Conservation (phyloP, 2,329 filamentous ascomycete genomes). For the Hysterium pulicare region DNA sequence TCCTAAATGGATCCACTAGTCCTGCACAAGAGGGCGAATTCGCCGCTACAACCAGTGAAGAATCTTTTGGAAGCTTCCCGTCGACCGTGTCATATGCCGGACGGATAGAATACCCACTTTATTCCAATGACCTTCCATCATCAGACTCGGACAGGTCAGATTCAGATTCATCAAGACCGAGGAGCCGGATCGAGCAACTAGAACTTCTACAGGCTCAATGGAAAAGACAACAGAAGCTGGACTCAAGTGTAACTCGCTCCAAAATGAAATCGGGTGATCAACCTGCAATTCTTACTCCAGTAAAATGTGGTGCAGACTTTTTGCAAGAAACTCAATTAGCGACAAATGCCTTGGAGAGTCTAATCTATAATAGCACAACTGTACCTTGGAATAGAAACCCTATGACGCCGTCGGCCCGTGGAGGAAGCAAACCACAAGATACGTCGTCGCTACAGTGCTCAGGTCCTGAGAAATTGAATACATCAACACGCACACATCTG, state of each 20-base stretch:
- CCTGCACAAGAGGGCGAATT: no score
- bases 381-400: constrained; percentile 6
- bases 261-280: not conserved
- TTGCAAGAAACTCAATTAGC: constrained; percentile 45
- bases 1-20: no score
- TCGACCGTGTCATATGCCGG: constrained; percentile 16
- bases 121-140: not conserved
- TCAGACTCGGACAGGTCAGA: not conserved
- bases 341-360: constrained; percentile 40
- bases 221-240: constrained; percentile 13
- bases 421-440: not conserved
- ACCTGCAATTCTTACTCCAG: not conserved
- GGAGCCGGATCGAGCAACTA: constrained; percentile 23
- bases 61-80: constrained; percentile 34
- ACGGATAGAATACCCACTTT: not conserved
- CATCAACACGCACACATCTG: not conserved
- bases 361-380: constrained; percentile 31
- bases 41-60: constrained; percentile 18
- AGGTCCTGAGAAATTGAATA: not conserved
- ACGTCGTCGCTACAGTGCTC: not conserved
- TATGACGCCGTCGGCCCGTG: not conserved
- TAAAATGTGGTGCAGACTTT: no score
- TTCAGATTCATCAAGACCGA: constrained; percentile 10
- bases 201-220: constrained; percentile 24
- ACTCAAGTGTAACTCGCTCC: not conserved